A percentile compares a stretch with the other conserved stretches of the same genome.
These are phyloP conservation scores for Zizania palustris DNA, from an alignment of 202 grass and related monocot species.

Conservation along the genomic window DNA sequence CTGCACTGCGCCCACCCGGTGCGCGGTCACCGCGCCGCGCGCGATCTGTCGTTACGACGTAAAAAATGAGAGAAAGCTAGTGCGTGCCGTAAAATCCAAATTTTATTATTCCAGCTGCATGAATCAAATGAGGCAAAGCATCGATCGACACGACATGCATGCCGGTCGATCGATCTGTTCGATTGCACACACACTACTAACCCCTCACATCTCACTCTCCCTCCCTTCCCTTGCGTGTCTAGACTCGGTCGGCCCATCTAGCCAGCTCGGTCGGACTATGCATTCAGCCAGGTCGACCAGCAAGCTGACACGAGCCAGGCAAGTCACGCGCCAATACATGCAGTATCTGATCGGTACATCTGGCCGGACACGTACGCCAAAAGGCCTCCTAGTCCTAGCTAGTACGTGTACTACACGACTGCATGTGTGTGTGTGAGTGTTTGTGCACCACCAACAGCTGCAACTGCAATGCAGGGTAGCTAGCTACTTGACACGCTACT, in stretches of 20 bases:
- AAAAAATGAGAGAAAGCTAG: too few relatives aligned
- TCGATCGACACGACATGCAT: slow-evolving; percentile 15
- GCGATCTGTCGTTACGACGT: too few relatives aligned
- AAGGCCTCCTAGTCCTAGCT: background rate
- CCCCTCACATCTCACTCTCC: slow-evolving; percentile 8
- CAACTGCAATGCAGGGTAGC: background rate
- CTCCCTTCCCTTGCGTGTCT: background rate
- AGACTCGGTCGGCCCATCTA: background rate
- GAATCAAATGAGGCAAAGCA: slow-evolving; percentile 21
- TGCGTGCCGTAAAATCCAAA: background rate
- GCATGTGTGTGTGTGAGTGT: background rate
- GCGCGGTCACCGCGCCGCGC: too few relatives aligned
- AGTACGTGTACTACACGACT: background rate
- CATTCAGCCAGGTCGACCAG: background rate
- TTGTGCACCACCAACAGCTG: slow-evolving; percentile 1
- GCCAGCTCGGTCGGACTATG: slow-evolving; percentile 29
- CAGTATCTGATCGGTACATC: slow-evolving; percentile 17
- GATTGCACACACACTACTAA: slow-evolving; percentile 11
- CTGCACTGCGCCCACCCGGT: background rate
- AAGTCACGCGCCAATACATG: slow-evolving; percentile 34
- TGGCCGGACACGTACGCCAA: background rate
- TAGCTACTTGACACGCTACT: slow-evolving; percentile 27
- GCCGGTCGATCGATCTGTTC: slow-evolving; percentile 1
- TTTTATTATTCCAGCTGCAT: slow-evolving; percentile 33
- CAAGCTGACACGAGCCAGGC: background rate